These are phyloP conservation scores for Leptomonas pyrrhocoris DNA, from an alignment of 208 protist genomes.

Conservation along the genomic window DNA sequence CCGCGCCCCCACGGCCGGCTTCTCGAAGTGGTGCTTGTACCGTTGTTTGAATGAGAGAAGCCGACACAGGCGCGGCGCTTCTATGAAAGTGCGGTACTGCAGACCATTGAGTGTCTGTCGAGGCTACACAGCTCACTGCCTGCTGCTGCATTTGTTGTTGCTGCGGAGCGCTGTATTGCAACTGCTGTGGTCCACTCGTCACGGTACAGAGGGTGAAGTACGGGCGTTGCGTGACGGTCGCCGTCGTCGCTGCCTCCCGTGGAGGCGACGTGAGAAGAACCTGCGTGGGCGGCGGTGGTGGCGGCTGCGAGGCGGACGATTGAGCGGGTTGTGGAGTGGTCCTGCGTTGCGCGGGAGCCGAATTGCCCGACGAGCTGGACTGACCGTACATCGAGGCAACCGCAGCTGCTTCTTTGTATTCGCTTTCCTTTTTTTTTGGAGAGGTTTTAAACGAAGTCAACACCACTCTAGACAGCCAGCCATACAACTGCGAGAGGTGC, in stretches of 20 bases:
- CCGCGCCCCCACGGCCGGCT: background rate
- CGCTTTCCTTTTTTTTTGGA: background rate
- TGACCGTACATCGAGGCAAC: constrained; percentile 4
- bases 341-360: constrained; percentile 1
- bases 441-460: background rate
- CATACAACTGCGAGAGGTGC: too few species aligned
- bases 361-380: background rate
- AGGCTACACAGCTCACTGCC: background rate
- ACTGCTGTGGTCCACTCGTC: background rate
- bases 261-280: background rate
- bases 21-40: background rate
- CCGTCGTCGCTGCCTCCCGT: background rate
- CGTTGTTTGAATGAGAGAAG: background rate
- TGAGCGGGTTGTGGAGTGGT: background rate
- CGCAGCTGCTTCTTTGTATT: background rate
- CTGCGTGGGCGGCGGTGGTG: background rate
- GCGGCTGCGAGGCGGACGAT: background rate
- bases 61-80: background rate
- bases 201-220: background rate
- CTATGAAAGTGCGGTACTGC: background rate
- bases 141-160: background rate
- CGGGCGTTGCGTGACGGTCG: background rate
- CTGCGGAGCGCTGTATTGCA: background rate
- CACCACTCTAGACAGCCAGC: too few species aligned
- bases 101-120: background rate